phyloP scores from a whole-genome alignment of 2,329 filamentous ascomycete species.

The Trichoderma harzianum region DNA sequence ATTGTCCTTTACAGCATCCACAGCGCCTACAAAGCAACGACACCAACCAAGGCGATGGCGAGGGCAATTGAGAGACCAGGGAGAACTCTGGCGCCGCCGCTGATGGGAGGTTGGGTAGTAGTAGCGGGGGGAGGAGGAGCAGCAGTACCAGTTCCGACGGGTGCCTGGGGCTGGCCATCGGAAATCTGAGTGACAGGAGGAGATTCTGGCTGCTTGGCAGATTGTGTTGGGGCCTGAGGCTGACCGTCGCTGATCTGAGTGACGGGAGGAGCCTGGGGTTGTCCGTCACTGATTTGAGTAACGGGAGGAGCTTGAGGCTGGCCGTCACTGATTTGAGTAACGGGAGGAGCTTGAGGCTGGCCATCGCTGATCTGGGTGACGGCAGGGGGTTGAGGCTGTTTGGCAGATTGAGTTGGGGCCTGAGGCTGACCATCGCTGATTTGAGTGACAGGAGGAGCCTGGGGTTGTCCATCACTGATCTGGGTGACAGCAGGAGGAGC shows the following conservation, averaged over 20 bases:
- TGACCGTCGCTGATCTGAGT: conserved; percentile 32
- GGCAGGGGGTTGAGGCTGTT: conserved; percentile 33
- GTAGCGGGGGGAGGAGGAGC: conserved; percentile 34
- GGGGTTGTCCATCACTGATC: conserved; percentile 47
- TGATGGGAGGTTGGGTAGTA: not conserved
- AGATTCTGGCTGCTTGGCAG: not conserved
- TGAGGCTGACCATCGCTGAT: conserved; percentile 18
- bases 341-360: not conserved
- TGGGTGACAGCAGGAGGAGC: conserved; percentile 38
- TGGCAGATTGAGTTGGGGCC: no score
- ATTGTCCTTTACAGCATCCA: not conserved
- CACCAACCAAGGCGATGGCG: conserved; percentile 20
- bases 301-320: conserved; percentile 49
- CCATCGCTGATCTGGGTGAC: conserved; percentile 35
- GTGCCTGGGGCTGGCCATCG: conserved; percentile 47
- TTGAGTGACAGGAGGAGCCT: conserved; percentile 46
- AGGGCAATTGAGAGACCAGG: conserved; percentile 18
- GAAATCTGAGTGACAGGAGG: conserved; percentile 45
- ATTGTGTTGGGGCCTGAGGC: conserved; percentile 11
- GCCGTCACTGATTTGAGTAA: conserved; percentile 42
- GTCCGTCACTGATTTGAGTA: conserved; percentile 48
- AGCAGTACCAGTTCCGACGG: conserved; percentile 40
- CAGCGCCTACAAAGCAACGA: conserved; percentile 22
- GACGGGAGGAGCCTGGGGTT: conserved; percentile 46
- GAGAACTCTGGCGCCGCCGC: conserved; percentile 16